Percentiles rank a stretch among this genome's conserved stretches.
These are phyloP conservation scores for Chaetomium tenue DNA, from an alignment of 495 filamentous ascomycete species.

Conservation along the genomic window DNA sequence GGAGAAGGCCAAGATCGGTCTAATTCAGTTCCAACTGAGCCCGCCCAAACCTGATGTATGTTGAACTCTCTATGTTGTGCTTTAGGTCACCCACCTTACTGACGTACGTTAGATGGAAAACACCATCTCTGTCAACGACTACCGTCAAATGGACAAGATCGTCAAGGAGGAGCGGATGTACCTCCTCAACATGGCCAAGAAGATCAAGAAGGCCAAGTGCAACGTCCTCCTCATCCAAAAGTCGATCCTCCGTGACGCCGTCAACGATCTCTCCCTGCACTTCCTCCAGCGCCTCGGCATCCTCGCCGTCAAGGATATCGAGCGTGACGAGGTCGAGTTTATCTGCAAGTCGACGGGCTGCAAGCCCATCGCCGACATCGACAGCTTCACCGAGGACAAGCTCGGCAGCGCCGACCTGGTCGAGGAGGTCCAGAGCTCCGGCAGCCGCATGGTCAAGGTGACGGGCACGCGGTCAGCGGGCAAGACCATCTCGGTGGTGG, in stretches of 20 bases:
- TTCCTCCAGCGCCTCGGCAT: conserved; percentile 98
- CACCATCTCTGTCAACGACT: conserved; percentile 97
- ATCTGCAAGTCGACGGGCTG: conserved; percentile 97
- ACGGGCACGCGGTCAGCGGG: conserved; percentile 79
- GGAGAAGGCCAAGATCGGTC: conserved; percentile 94
- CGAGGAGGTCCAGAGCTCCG: conserved; percentile 84
- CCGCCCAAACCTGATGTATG: conserved; percentile 94
- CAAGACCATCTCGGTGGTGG: conserved; percentile 90
- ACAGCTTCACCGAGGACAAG: conserved; percentile 98
- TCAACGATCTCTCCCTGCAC: conserved; percentile 95
- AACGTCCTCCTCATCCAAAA: conserved; percentile 98
- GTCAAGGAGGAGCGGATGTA: conserved; percentile 98
- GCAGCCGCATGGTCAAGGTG: conserved; percentile 89
- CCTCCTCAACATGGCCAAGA: conserved; percentile 97
- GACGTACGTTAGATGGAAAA: conserved; percentile 85
- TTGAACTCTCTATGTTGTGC: conserved; percentile 13
- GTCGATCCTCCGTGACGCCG: conserved; percentile 93
- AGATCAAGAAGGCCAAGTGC: conserved; percentile 99
- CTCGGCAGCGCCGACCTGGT: conserved; percentile 93
- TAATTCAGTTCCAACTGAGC: conserved; percentile 98
- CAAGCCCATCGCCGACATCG: conserved; percentile 98
- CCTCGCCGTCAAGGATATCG: conserved; percentile 92
- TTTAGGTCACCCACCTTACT: not conserved
- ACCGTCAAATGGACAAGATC: conserved; percentile 99
- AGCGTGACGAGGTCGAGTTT: conserved; percentile 98